These are phyloP conservation scores for Anthoceros angustus DNA, from an alignment of 225 moss, liverwort and hornwort species.

Conservation along the genomic window DNA sequence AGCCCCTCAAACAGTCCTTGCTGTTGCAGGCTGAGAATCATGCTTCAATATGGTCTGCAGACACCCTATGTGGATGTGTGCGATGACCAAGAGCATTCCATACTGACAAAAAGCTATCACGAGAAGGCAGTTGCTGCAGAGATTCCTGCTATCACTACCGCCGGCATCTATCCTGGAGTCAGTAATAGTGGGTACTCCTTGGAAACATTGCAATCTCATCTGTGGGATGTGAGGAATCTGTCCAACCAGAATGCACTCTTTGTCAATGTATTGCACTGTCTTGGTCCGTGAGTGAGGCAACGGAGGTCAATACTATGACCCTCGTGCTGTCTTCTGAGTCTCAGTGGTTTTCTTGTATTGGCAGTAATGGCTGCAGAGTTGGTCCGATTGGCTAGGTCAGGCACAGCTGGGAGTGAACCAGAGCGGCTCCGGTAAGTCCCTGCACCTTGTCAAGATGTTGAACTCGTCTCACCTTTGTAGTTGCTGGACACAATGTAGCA, in stretches of 20 bases:
- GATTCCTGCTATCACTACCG: conserved; percentile 65
- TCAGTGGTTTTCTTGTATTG: conserved; percentile 9
- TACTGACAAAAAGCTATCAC: conserved; percentile 56
- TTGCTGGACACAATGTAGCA: too few relatives aligned
- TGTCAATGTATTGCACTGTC: too few relatives aligned
- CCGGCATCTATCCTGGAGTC: conserved; percentile 94
- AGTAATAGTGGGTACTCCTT: conserved; percentile 59
- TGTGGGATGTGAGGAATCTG: background rate
- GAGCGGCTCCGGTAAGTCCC: conserved; percentile 47
- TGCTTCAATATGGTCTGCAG: conserved; percentile 16
- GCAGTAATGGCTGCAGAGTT: conserved; percentile 92
- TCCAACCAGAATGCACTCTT: background rate
- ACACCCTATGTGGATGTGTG: conserved; percentile 88
- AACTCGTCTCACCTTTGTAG: too few relatives aligned
- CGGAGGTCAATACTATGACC: background rate
- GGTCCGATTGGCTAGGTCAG: conserved; percentile 37
- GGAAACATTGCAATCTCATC: background rate
- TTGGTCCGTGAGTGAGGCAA: background rate
- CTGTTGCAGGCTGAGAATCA: background rate
- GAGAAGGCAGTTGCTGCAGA: conserved; percentile 46
- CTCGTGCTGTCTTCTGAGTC: background rate
- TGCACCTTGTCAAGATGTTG: background rate
- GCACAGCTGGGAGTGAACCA: conserved; percentile 28
- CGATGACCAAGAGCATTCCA: conserved; percentile 77
- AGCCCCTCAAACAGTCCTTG: background rate